These are phyloP conservation scores for Thelephora terrestris DNA, from an alignment of 1,284 basidiomycete species.

Conservation along the genomic window DNA sequence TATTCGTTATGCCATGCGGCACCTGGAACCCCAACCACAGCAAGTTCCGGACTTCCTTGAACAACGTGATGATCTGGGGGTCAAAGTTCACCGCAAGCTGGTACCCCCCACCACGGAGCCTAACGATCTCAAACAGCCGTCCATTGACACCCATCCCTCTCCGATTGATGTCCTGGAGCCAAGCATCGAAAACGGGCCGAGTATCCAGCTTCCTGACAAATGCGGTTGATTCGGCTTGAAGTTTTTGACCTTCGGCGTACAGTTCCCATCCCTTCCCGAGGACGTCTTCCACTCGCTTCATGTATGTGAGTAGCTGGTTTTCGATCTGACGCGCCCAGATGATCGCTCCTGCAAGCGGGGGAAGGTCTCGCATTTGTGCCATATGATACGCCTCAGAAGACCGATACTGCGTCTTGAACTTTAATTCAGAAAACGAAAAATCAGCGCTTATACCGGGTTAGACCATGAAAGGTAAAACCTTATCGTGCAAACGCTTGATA, in stretches of 20 bases:
- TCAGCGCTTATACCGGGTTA: constrained; percentile 6
- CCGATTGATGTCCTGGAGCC: constrained; percentile 91
- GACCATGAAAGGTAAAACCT: constrained; percentile 34
- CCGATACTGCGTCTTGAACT: constrained; percentile 92
- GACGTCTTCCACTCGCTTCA: constrained; percentile 99
- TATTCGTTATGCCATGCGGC: constrained; percentile 88
- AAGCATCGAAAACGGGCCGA: constrained; percentile 88
- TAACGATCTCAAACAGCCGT: constrained; percentile 92
- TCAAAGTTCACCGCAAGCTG: constrained; percentile 96
- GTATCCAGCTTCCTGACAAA: constrained; percentile 97
- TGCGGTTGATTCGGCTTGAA: constrained; percentile 83
- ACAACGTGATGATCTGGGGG: constrained; percentile 93
- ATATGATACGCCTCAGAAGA: constrained; percentile 96
- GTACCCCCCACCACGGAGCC: constrained; percentile 71
- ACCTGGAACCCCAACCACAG: constrained; percentile 95
- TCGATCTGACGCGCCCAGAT: constrained; percentile 99
- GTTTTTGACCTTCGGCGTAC: constrained; percentile 97
- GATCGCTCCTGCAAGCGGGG: constrained; percentile 94
- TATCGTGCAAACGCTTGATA: constrained; percentile 91
- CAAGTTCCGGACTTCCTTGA: constrained; percentile 96
- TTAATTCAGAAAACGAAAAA: constrained; percentile 1
- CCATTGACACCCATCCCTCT: constrained; percentile 89
- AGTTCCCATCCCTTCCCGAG: constrained; percentile 98
- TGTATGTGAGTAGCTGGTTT: constrained; percentile 90
- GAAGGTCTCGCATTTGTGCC: constrained; percentile 95